Base-by-base conservation (phyloP, 352 stramenopile genomes). In the Plasmopara viticola region DNA sequence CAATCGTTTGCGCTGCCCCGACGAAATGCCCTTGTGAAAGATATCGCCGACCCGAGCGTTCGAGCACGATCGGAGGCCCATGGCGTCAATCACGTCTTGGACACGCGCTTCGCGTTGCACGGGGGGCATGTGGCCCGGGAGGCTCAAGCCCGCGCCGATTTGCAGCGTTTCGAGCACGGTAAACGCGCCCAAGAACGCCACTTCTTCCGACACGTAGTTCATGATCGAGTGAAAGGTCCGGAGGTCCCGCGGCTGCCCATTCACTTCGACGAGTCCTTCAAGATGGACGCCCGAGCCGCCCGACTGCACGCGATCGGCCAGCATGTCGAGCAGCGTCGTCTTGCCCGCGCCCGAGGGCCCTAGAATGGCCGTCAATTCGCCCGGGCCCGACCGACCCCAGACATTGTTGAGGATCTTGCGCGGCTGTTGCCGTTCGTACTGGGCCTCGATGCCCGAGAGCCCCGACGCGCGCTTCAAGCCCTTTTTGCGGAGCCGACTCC, bases 1-100 rank as follows among this genome's bases (percentile, higher is more conserved):
- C 13, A 98, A 71, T 15, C 94, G 78, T 57, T 97, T 97, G 35
- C 84, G 78, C 59, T 98, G 72, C 77, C 89, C 74, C 68, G 89
- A 70, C 0, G 78, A 90, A 44, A 97, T 81, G 0, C 87, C 89
- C 43, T 94, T 88, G 58, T 84, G 72, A 56, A 96, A 95, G 5
- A 95, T 56, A 53, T 94, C 86, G 14, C 87, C 89, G 0, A 96
- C 84, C 30, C 68, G 66, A 12, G 86, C 94, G 51, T 73, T 64
- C 4, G 64, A 61, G 15, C 74, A 90, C 9, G 58, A 72, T 10
- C 73, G 68, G 6, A 94, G 56, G 1, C 80, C 81, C 76, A 90
- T 88, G 25, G 79, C 76, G 33, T 84, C 72, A 37, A 90, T 78
- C 41, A 87, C 77, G 31, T 78, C 62, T 44, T 90, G 73, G 6